Evolutionary conservation across 169 alveolate genomes (phyloP), one percentile per base, ranked within the genome.

Genomic region (Cyclospora cayetanensis): DNA sequence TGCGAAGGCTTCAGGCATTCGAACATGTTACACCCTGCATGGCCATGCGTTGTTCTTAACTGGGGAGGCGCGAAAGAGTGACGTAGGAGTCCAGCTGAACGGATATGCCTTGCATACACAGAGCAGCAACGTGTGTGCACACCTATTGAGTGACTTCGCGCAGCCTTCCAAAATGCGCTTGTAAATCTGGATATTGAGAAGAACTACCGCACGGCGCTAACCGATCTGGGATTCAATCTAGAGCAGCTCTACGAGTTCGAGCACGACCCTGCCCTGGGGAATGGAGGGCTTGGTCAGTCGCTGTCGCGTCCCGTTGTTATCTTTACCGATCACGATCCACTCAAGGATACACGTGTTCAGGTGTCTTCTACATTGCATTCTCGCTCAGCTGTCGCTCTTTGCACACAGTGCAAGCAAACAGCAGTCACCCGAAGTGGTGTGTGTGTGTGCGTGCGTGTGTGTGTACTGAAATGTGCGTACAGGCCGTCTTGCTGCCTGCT

Each of bases 241-340:
- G 99, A 98, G 96, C 97, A 96, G 46, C 92, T 98, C 55, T 98
- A 97, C 92, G 99, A 97, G 53, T 95, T 97, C 65, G 99, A 98
- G 94, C 98, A 95, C 66, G 99, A 98, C 92, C 99, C 99, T 29
- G 99, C 99, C 12, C 96, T 98, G 42, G 99, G 99, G 50, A 98
- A 98, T 92, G 99, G 99, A 35, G 99, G 99, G n/a, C 94, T 98
- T 25, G 99, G 94, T 91, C 34, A 25, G 77, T 11, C 60, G n/a
- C n/a, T n/a, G n/a, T n/a, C n/a, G n/a, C n/a, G n/a, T n/a, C n/a
- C n/a, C n/a, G n/a, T n/a, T n/a, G n/a, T n/a, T n/a, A n/a, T n/a
- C n/a, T n/a, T 7, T 11, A 15, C 55, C 55, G 55, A 46, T 7
- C n/a, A 15, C 55, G 55, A 11, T 15, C n/a, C 55, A 15, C 55